phyloP scores from a whole-genome alignment of 2,329 filamentous ascomycete species.

The Exophiala sideris region DNA sequence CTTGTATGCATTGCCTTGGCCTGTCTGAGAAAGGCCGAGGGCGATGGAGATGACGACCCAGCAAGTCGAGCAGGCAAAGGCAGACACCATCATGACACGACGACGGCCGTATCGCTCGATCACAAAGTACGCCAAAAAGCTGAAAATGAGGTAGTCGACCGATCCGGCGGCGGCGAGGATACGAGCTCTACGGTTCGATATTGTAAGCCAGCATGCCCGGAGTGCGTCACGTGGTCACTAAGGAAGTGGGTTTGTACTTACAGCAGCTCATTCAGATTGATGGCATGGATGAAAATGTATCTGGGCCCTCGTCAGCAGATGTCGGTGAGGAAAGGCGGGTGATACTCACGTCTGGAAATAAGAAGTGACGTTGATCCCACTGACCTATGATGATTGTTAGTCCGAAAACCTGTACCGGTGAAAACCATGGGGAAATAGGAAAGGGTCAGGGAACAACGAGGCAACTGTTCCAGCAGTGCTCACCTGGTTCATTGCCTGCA shows the following conservation, averaged over 20 bases:
- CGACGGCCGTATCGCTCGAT: conserved; percentile 50
- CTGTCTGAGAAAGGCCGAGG: conserved; percentile 39
- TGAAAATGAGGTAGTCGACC: conserved; percentile 46
- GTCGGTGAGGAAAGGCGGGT: background rate
- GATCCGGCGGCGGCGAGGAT: conserved; percentile 47
- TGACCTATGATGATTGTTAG: background rate
- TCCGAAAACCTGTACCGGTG: background rate
- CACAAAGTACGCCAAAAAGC: conserved; percentile 43
- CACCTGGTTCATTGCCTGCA: conserved; percentile 37
- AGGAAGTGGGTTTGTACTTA: background rate
- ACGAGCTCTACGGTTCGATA: conserved; percentile 32
- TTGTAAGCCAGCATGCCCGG: background rate
- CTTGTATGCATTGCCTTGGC: conserved; percentile 41
- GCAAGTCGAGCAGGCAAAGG: conserved; percentile 49
- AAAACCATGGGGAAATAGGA: too few species aligned
- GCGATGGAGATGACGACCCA: conserved; percentile 49
- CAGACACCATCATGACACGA: conserved; percentile 48
- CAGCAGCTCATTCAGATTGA: conserved; percentile 35
- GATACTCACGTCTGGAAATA: conserved; percentile 32
- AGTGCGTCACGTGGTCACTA: background rate
- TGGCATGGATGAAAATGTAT: conserved; percentile 43
- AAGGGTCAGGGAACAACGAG: too few species aligned
- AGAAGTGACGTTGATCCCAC: conserved; percentile 13
- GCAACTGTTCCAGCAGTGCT: too few species aligned
- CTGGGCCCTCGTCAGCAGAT: conserved; percentile 27